A percentile compares a stretch with the other conserved stretches of the same genome.
Evolutionary conservation across 2,329 filamentous ascomycete genomes (phyloP).

Genomic region (Leptographium radiaticola): DNA sequence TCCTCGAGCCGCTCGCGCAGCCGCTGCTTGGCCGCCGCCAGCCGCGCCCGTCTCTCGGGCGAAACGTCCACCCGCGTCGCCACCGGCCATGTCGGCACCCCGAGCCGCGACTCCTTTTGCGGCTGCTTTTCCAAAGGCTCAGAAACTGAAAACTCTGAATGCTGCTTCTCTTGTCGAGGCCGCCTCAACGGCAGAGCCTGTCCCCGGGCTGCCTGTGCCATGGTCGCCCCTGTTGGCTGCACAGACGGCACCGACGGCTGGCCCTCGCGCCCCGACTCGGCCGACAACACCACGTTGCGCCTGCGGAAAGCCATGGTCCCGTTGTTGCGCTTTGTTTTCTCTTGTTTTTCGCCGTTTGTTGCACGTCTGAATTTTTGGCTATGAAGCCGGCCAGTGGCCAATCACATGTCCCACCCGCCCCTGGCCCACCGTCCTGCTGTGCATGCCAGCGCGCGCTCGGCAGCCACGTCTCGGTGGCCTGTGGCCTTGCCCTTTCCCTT

Average conservation of each 20-base stretch:
- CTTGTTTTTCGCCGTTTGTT: not conserved
- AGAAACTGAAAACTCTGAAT: too few relatives aligned
- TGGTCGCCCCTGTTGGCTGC: too few relatives aligned
- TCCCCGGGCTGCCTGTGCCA: not conserved
- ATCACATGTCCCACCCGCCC: too few relatives aligned
- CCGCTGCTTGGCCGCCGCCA: slow-evolving; percentile 7
- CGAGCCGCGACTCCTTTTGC: not conserved
- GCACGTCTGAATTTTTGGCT: too few relatives aligned
- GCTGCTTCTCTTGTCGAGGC: slow-evolving; percentile 11
- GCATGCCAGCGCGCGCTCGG: too few relatives aligned
- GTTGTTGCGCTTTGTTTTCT: not conserved
- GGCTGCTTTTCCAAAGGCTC: too few relatives aligned
- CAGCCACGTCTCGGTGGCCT: too few relatives aligned
- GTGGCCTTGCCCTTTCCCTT: too few relatives aligned
- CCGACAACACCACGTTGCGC: slow-evolving; percentile 38
- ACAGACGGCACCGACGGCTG: not conserved
- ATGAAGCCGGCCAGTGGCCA: too few relatives aligned
- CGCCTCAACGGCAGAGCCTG: slow-evolving; percentile 10
- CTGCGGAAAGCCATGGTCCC: slow-evolving; percentile 43
- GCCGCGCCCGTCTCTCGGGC: not conserved
- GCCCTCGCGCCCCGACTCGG: slow-evolving; percentile 12
- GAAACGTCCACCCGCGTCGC: not conserved
- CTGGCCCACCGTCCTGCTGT: too few relatives aligned
- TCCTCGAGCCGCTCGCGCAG: slow-evolving; percentile 3
- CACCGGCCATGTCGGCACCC: slow-evolving; percentile 3